Percentiles rank a stretch among this genome's conserved stretches.
Conservation (phyloP, 352 stramenopile species). For the Phytopythium boreale region DNA sequence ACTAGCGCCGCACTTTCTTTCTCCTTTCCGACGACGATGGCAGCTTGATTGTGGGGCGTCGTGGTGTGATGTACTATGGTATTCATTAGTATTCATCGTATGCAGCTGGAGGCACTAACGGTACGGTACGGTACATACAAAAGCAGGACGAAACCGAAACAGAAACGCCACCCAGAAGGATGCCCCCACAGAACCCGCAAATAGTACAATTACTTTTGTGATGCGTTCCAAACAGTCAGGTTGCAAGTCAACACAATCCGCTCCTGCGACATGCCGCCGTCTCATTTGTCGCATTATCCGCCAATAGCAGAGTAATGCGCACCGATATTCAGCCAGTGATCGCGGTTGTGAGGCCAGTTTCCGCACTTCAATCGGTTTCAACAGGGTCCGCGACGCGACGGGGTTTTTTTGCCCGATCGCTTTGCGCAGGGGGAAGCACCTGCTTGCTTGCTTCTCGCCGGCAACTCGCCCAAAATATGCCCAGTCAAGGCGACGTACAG, state of each 20-base stretch:
- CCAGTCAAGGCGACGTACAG: conserved; percentile 5
- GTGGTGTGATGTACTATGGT: neutral
- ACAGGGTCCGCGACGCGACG: too few relatives aligned
- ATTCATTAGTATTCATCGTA: neutral
- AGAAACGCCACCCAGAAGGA: neutral
- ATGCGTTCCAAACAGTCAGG: neutral
- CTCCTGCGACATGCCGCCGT: neutral
- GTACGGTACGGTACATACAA: neutral
- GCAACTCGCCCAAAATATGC: conserved; percentile 51
- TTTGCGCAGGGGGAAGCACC: conserved; percentile 14
- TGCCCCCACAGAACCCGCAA: too few relatives aligned
- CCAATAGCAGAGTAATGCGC: neutral
- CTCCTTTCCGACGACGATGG: too few relatives aligned
- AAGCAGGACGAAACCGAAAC: neutral
- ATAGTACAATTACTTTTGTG: neutral
- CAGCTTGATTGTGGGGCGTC: neutral
- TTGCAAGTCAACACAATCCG: neutral
- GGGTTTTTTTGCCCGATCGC: conserved; percentile 10
- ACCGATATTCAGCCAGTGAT: neutral
- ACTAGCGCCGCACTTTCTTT: too few relatives aligned
- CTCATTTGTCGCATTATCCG: neutral
- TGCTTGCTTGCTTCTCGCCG: too few relatives aligned
- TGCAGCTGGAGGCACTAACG: too few relatives aligned
- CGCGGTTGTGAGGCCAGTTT: neutral
- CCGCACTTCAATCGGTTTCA: neutral